Evolutionary conservation across 768 basidiomycete genomes (phyloP), one percentile per base, ranked within the genome.

Genomic region (Rhodotorula babjevae): DNA sequence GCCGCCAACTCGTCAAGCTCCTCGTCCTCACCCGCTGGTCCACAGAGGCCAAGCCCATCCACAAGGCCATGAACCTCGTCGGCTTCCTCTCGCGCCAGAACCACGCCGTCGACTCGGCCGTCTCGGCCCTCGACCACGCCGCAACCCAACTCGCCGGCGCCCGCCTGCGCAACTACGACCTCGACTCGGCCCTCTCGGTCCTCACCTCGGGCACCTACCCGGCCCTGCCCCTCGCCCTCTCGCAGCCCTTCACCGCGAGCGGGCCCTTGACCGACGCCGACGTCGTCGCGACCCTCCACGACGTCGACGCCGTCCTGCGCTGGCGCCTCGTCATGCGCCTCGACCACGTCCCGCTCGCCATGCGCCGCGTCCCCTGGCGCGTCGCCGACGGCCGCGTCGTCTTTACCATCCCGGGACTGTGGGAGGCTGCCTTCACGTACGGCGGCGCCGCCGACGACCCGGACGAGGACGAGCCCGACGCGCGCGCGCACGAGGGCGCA

Each of bases 91-190:
- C 90, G 85, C 86, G 86, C 66, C 92, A 93, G 80, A 92, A 92
- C 76, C 85, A 85, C 46, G 91, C 93, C 79, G 91, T 96, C 76
- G 89, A 90, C 63, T 84, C 86, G 53, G 86, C 87, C 23, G 85
- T 92, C 25, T 78, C 80, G 60, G 85, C 85, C 33, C 82, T 96
- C 33, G 86, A 84, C 55, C 86, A 86, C 77, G 86, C 87, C 3
- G 88, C 86, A 72, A 86, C 90, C 63, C 85, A 85, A 56, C 82
- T 97, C 61, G 88, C 90, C 76, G 85, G 88, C 52, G 89, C 93
- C 50, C 92, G 94, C 79, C 85, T 93, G 29, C 88, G 94, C 68
- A 97, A 97, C 81, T 92, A 94, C 72, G 95, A 98, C 81, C 83
- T 97, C 33, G 85, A 93, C 9, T 95, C 93, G 1, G 94, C 94